A percentile compares a stretch with the other conserved stretches of the same genome.
Evolutionary conservation across 2,329 filamentous ascomycete genomes (phyloP).

Genomic region (Aspergillus sergii): DNA sequence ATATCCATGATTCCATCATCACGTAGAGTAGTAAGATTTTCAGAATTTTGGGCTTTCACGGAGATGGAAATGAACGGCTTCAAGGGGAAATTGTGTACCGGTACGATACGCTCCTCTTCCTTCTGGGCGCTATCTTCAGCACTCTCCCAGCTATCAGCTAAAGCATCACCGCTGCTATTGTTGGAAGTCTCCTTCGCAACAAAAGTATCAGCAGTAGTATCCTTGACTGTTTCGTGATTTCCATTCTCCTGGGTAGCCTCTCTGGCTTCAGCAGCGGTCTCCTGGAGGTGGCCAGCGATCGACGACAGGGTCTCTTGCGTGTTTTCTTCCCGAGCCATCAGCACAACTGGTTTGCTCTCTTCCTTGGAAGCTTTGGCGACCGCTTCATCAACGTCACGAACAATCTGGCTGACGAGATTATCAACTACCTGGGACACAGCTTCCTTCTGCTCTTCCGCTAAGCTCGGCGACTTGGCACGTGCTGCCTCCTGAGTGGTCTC

Average conservation of each 20-base stretch:
- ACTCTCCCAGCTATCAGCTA: conserved; percentile 91
- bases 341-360: conserved; percentile 41
- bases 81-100: conserved; percentile 95
- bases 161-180: conserved; percentile 55
- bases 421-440: conserved; percentile 72
- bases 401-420: conserved; percentile 63
- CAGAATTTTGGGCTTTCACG: conserved; percentile 50
- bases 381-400: conserved; percentile 66
- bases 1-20: conserved; percentile 87
- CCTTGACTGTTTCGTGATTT: conserved; percentile 57
- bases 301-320: conserved; percentile 39
- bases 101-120: conserved; percentile 66
- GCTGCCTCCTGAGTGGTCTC: conserved; percentile 20
- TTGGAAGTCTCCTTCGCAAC: conserved; percentile 57
- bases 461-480: conserved; percentile 26
- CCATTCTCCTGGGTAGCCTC: conserved; percentile 56
- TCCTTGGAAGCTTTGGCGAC: conserved; percentile 61
- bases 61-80: conserved; percentile 91
- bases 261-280: conserved; percentile 48
- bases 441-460: conserved; percentile 54
- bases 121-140: conserved; percentile 71
- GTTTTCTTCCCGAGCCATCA: conserved; percentile 37
- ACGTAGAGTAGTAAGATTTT: conserved; percentile 64
- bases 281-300: conserved; percentile 34
- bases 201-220: conserved; percentile 43